phyloP scores from a whole-genome alignment of 2,329 filamentous ascomycete species.

The Alternaria arborescens region DNA sequence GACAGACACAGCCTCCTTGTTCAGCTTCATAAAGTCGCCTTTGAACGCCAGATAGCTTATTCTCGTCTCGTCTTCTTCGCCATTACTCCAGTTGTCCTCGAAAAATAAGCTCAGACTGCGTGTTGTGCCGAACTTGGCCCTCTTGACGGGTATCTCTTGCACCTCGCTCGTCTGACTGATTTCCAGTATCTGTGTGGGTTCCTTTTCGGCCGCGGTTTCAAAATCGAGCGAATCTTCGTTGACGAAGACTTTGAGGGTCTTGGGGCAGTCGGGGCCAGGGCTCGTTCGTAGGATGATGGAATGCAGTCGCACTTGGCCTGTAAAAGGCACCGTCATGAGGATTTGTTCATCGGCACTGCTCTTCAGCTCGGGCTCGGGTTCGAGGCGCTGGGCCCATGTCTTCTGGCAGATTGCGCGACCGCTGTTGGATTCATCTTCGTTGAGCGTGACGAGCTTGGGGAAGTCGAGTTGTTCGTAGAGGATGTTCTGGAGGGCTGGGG shows the following conservation, averaged over 20 bases:
- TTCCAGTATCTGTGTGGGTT: conserved; percentile 77
- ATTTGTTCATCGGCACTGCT: conserved; percentile 93
- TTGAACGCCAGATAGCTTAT: conserved; percentile 90
- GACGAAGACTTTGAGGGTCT: conserved; percentile 84
- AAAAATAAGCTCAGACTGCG: conserved; percentile 86
- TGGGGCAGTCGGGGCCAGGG: conserved; percentile 73
- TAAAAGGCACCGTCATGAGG: conserved; percentile 92
- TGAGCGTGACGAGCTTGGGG: conserved; percentile 81
- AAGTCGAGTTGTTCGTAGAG: conserved; percentile 95
- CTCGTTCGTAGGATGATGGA: conserved; percentile 86
- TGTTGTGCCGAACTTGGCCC: conserved; percentile 89
- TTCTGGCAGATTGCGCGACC: conserved; percentile 85
- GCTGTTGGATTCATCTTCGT: conserved; percentile 74
- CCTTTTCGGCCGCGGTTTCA: conserved; percentile 71
- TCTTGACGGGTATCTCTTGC: conserved; percentile 86
- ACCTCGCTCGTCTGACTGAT: conserved; percentile 81
- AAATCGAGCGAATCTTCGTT: conserved; percentile 90
- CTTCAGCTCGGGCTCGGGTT: conserved; percentile 75
- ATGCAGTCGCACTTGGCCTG: conserved; percentile 91
- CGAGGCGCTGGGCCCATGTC: conserved; percentile 84
- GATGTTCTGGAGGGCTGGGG: conserved; percentile 86
- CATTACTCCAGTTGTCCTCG: conserved; percentile 82
- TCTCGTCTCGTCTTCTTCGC: conserved; percentile 80
- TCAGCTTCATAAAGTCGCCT: conserved; percentile 90
- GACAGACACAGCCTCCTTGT: conserved; percentile 82